Percentiles rank a stretch among this genome's conserved stretches.
Evolutionary conservation across 2,329 filamentous ascomycete genomes (phyloP).

Genomic region (Tolypocladium inflatum): DNA sequence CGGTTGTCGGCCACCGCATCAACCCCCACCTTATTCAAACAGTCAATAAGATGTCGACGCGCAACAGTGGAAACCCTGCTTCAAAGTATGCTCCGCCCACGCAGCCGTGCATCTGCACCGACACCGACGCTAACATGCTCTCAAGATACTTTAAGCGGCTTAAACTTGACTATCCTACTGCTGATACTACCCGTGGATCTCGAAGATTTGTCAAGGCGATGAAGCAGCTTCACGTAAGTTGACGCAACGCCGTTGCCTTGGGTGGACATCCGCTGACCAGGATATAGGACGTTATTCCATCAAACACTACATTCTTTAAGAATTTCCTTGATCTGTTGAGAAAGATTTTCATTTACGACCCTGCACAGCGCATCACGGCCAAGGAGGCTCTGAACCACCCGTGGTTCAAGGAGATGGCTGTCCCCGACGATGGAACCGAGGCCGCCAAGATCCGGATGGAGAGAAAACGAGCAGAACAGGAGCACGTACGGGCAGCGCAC

Average conservation of each 20-base stretch:
- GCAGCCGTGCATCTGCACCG: neutral
- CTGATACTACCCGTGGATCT: constrained; percentile 55
- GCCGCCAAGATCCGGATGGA: constrained; percentile 54
- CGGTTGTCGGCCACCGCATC: constrained; percentile 50
- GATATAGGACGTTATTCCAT: constrained; percentile 53
- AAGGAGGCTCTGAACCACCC: constrained; percentile 57
- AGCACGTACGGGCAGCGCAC: constrained; percentile 14
- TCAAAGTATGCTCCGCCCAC: constrained; percentile 42
- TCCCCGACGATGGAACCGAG: constrained; percentile 58
- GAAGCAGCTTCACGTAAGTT: constrained; percentile 53
- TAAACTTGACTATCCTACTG: constrained; percentile 54
- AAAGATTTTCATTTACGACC: constrained; percentile 62
- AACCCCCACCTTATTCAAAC: constrained; percentile 45
- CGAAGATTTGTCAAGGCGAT: constrained; percentile 62
- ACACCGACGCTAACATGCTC: neutral
- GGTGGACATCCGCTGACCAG: constrained; percentile 32
- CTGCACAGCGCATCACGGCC: constrained; percentile 54
- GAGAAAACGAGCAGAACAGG: constrained; percentile 34
- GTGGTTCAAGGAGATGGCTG: constrained; percentile 56
- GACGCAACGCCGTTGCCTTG: neutral
- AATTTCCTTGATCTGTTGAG: constrained; percentile 55
- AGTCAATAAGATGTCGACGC: constrained; percentile 40
- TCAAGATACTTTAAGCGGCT: constrained; percentile 56
- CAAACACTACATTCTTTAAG: constrained; percentile 47
- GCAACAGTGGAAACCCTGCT: constrained; percentile 50